Conservation (phyloP, 108 stramenopile genomes). For the Hondaea fermentalgiana region DNA sequence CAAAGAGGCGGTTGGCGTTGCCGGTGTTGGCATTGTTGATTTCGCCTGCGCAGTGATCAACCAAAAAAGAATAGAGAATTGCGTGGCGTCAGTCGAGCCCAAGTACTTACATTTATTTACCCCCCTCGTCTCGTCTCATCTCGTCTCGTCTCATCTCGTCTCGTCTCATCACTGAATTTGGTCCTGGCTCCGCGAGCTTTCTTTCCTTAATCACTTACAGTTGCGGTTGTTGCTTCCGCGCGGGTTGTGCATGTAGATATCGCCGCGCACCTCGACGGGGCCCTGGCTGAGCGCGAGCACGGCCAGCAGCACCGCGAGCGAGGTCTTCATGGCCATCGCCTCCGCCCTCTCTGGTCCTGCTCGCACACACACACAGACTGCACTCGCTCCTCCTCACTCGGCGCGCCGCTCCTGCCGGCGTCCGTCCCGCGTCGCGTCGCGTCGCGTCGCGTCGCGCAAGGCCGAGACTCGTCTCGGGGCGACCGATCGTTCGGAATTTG, state of each 20-base stretch:
- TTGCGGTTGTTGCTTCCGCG: slow-evolving; percentile 45
- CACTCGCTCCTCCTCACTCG: not conserved
- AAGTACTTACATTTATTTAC: not conserved
- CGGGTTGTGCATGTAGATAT: slow-evolving; percentile 35
- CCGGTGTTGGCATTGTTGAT: not conserved
- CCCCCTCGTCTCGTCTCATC: not conserved
- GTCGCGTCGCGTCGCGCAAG: too few relatives aligned
- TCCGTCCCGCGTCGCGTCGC: too few relatives aligned
- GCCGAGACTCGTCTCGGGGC: too few relatives aligned
- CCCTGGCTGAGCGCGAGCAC: not conserved
- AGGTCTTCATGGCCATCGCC: not conserved
- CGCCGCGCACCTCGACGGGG: not conserved
- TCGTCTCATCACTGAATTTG: not conserved
- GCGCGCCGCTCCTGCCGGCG: too few relatives aligned
- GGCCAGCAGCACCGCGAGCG: not conserved
- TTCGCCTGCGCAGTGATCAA: not conserved
- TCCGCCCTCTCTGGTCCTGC: not conserved
- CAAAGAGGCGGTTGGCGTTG: slow-evolving; percentile 36
- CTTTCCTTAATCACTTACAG: slow-evolving; percentile 19
- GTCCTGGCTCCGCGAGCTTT: not conserved
- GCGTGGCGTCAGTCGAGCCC: not conserved
- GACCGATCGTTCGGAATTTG: too few relatives aligned
- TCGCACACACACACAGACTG: not conserved
- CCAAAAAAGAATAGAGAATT: not conserved
- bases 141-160: not conserved